Conservation (phyloP, 2,329 filamentous ascomycete species). For the Fusarium sp. region DNA sequence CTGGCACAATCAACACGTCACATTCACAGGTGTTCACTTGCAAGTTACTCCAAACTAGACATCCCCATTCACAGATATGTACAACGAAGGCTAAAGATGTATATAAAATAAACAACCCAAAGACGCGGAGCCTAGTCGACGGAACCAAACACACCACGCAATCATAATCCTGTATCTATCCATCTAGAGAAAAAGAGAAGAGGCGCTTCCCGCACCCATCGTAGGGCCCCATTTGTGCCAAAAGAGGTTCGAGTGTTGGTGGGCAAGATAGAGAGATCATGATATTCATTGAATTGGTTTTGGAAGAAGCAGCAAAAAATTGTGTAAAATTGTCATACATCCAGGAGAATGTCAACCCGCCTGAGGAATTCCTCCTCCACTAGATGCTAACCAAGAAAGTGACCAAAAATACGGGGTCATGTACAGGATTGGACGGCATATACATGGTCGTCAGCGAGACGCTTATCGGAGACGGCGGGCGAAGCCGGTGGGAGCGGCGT, state of each 20-base stretch:
- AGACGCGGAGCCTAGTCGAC: constrained; percentile 15
- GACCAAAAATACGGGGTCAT: constrained; percentile 39
- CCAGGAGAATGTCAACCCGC: constrained; percentile 33
- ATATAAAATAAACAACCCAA: constrained; percentile 33
- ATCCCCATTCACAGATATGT: constrained; percentile 35
- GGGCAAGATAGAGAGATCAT: constrained; percentile 43
- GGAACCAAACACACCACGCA: constrained; percentile 11
- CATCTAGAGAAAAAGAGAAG: constrained; percentile 23
- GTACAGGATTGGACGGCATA: constrained; percentile 40
- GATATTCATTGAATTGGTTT: constrained; percentile 47
- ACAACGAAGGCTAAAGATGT: constrained; percentile 32
- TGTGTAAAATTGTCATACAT: constrained; percentile 45
- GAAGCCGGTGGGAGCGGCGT: constrained; percentile 52
- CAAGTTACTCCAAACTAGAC: constrained; percentile 28
- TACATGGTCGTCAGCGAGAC: constrained; percentile 26
- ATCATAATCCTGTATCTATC: constrained; percentile 37
- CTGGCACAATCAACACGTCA: background rate
- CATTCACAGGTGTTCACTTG: background rate
- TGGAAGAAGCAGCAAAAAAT: constrained; percentile 31
- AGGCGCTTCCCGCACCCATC: constrained; percentile 7
- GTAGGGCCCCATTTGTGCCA: background rate
- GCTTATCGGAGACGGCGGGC: constrained; percentile 50
- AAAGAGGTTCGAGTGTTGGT: constrained; percentile 10
- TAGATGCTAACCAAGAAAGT: constrained; percentile 40
- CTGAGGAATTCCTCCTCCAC: constrained; percentile 33